Evolutionary conservation across 495 filamentous ascomycete genomes (phyloP).

Genomic region (Penicillium bovifimosum): DNA sequence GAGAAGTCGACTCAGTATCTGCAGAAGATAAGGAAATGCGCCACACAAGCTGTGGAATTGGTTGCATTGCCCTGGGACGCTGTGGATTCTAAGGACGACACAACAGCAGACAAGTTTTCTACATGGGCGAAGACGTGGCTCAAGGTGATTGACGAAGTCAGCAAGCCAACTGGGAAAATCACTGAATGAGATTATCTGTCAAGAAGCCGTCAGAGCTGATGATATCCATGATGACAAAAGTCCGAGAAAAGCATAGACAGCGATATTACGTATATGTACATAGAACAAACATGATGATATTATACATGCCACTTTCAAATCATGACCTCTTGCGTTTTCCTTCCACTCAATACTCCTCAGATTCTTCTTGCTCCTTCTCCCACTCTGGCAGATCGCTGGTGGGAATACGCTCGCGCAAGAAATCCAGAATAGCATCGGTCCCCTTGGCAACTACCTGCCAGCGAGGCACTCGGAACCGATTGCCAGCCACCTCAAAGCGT

Average conservation of each 20-base stretch:
- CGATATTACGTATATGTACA: constrained; percentile 15
- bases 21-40: constrained; percentile 21
- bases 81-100: constrained; percentile 7
- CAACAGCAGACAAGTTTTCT: constrained; percentile 40
- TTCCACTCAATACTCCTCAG: constrained; percentile 9
- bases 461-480: constrained; percentile 79
- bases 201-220: neutral
- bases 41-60: constrained; percentile 26
- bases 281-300: constrained; percentile 10
- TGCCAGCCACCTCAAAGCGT: constrained; percentile 65
- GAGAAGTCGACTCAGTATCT: constrained; percentile 26
- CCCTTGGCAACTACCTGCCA: constrained; percentile 83
- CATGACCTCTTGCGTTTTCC: neutral
- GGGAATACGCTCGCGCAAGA: constrained; percentile 73
- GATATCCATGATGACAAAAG: neutral
- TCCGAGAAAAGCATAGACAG: constrained; percentile 8
- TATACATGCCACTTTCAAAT: constrained; percentile 4
- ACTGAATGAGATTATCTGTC: neutral
- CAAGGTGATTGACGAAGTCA: constrained; percentile 42
- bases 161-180: constrained; percentile 22
- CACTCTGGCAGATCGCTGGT: constrained; percentile 49
- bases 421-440: constrained; percentile 78
- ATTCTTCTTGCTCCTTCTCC: constrained; percentile 26
- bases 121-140: constrained; percentile 45
- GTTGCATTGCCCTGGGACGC: constrained; percentile 25